Percentiles rank a stretch among this genome's conserved stretches.
Conservation (phyloP, 106 monocot genomes). For the Dendrobium chrysotoxum region DNA sequence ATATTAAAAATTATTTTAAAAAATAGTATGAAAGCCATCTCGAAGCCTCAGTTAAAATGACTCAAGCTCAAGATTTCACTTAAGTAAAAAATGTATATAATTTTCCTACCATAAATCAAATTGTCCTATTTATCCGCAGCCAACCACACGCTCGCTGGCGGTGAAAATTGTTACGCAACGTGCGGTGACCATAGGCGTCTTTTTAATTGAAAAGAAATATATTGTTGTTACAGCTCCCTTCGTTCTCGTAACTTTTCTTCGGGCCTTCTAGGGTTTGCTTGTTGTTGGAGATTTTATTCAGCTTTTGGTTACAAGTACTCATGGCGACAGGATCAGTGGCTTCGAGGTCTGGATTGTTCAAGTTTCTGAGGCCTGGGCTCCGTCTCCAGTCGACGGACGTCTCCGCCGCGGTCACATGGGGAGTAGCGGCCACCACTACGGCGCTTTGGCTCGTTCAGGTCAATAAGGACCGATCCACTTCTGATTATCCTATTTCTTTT, state of each 20-base stretch:
- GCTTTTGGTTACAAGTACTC: background rate
- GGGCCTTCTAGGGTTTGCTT: constrained; percentile 1
- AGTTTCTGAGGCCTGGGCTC: constrained; percentile 11
- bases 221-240: background rate
- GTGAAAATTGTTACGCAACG: too few species aligned
- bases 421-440: constrained; percentile 9
- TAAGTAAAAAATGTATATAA: too few species aligned
- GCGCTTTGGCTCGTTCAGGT: constrained; percentile 21
- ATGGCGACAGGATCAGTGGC: constrained; percentile 15
- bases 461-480: background rate
- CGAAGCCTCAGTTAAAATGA: too few species aligned
- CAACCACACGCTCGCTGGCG: too few species aligned
- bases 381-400: constrained; percentile 19
- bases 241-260: background rate
- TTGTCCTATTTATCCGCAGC: too few species aligned
- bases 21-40: too few species aligned
- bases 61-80: too few species aligned
- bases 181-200: too few species aligned
- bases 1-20: too few species aligned
- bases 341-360: constrained; percentile 6
- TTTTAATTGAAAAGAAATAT: too few species aligned
- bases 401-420: constrained; percentile 15
- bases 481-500: background rate
- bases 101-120: too few species aligned
- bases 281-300: background rate